Evolutionary conservation across 495 filamentous ascomycete genomes (phyloP).

Genomic region (Cercophora sp.): DNA sequence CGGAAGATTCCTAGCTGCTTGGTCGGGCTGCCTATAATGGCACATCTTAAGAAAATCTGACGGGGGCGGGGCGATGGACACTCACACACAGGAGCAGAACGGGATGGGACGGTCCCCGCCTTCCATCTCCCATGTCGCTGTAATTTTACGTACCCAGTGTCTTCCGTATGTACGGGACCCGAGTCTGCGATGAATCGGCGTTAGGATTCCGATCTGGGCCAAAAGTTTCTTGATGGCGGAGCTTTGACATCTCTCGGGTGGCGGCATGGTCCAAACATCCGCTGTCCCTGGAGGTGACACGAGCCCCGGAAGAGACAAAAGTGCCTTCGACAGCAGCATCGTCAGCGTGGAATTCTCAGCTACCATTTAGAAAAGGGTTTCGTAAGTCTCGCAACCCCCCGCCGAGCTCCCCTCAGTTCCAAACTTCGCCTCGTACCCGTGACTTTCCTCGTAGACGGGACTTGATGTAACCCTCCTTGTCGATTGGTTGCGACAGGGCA

Average conservation of each 20-base stretch:
- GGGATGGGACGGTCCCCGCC: neutral
- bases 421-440: neutral
- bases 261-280: too few species aligned
- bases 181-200: neutral
- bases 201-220: too few species aligned
- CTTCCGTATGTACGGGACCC: too few species aligned
- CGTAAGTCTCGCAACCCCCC: too few species aligned
- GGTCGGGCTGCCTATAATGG: conserved; percentile 35
- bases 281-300: too few species aligned
- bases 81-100: neutral
- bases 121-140: neutral
- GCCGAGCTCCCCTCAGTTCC: neutral
- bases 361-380: too few species aligned
- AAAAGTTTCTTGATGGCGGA: too few species aligned
- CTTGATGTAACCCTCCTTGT: conserved; percentile 18
- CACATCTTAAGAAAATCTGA: conserved; percentile 45
- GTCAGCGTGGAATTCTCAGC: too few species aligned
- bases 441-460: conserved; percentile 15
- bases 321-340: too few species aligned
- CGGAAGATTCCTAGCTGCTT: neutral
- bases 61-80: neutral
- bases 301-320: too few species aligned
- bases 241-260: too few species aligned
- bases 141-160: too few species aligned
- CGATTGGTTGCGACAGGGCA: neutral